Conservation (phyloP, 495 filamentous ascomycete species). For the Penicillium lividum region DNA sequence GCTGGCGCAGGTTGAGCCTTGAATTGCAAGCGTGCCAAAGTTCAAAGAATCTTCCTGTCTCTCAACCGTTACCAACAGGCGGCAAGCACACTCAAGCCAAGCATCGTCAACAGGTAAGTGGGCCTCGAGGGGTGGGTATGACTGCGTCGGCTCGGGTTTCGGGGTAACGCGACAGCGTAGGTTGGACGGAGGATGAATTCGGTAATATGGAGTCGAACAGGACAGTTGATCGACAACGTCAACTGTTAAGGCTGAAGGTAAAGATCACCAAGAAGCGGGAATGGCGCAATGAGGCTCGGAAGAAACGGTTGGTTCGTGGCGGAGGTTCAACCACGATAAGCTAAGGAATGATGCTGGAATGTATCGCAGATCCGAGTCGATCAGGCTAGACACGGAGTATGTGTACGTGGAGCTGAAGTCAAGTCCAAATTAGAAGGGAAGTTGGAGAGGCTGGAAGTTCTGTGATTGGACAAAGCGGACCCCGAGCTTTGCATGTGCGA, state of each 20-base stretch:
- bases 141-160: conserved; percentile 1
- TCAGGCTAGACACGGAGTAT: not conserved
- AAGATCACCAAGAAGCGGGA: conserved; percentile 5
- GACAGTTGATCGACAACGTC: not conserved
- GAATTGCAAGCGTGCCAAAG: not conserved
- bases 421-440: conserved; percentile 11
- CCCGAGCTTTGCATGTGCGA: conserved; percentile 19
- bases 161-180: conserved; percentile 3
- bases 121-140: conserved; percentile 3
- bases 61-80: conserved; percentile 16
- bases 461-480: conserved; percentile 26
- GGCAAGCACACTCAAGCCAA: conserved; percentile 6
- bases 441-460: conserved; percentile 27
- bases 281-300: conserved; percentile 17
- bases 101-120: conserved; percentile 21
- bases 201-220: not conserved
- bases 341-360: not conserved
- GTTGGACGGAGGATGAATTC: not conserved
- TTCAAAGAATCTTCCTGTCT: not conserved
- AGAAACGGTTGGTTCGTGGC: conserved; percentile 5
- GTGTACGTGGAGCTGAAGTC: not conserved
- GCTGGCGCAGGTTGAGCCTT: conserved; percentile 2
- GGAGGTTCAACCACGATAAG: conserved; percentile 5
- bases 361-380: not conserved
- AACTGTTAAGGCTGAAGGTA: not conserved